Evolutionary conservation across 2,329 filamentous ascomycete species (phyloP), one percentile per base, ranked within the genome.

Genomic region (Xylaria sp.): DNA sequence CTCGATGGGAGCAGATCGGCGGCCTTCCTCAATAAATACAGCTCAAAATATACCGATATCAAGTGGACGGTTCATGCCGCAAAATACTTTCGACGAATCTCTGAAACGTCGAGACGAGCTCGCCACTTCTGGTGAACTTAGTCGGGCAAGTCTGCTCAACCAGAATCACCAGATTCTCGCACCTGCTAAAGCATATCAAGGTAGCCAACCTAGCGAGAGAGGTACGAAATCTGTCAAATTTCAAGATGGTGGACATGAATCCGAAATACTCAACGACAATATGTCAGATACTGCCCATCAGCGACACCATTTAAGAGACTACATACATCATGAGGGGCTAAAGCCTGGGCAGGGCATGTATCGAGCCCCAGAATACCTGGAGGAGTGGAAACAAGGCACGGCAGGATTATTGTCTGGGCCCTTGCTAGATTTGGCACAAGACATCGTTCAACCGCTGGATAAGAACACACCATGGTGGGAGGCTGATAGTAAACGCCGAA

Each of bases 391-490:
- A 75, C 89, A 88, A 73, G 90, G 85, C 7, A 87, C 86, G 0
- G 83, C 90, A 38, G 90, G 89, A 38, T 85, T 84, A 7, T 80
- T 93, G 3, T 82, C 83, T 0, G 85, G 86, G 1, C 76, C 82
- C 0, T 79, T 92, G 57, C 83, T 93, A 33, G 87, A 92, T 65
- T 84, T 92, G 36, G 82, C 84, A 63, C 77, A 80, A 6, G 75
- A 79, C 2, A 68, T 74, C 42, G 39, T 54, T n/a, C 49, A 64
- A 22, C 66, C 78, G 39, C 72, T 74, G 33, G 86, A 89, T 47
- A 85, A 81, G 68, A 83, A 83, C 68, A 85, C 86, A 71, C 82
- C 92, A 1, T 96, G 93, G 93, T 96, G 93, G 93, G 93, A 96
- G 75, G 83, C 84, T 59, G 82, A 79, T 33, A 81, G 80, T 64